phyloP scores from a whole-genome alignment of 805 yeast species.

The Wickerhamiella kurtzmanii region DNA sequence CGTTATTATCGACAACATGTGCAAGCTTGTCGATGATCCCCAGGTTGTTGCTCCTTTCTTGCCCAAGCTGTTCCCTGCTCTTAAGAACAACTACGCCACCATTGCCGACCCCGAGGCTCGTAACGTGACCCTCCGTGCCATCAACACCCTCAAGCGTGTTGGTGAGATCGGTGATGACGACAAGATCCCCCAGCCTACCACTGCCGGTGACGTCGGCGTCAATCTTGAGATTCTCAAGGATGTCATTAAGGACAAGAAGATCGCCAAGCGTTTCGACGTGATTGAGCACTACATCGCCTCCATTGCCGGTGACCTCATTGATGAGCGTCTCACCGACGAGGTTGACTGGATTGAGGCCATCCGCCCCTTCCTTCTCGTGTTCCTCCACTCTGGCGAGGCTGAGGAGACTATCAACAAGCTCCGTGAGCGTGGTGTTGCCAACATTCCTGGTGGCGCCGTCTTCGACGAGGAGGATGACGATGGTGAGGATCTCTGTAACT shows the following conservation, averaged over 20 bases:
- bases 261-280: conserved; percentile 61
- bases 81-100: conserved; percentile 84
- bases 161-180: conserved; percentile 92
- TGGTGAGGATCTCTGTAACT: conserved; percentile 99
- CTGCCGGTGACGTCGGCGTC: conserved; percentile 93
- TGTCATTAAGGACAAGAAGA: conserved; percentile 50
- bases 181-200: conserved; percentile 88
- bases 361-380: conserved; percentile 89
- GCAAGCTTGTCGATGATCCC: conserved; percentile 99
- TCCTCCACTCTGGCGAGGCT: conserved; percentile 87
- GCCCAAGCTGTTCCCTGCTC: conserved; percentile 88
- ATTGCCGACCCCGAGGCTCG: conserved; percentile 99
- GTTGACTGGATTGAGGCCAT: conserved; percentile 79
- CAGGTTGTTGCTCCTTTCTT: conserved; percentile 99
- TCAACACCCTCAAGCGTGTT: conserved; percentile 95
- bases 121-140: conserved; percentile 93
- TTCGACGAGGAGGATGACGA: conserved; percentile 89
- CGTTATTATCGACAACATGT: conserved; percentile 99
- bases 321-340: conserved; percentile 91
- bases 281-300: conserved; percentile 80
- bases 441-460: conserved; percentile 92
- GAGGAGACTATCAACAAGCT: conserved; percentile 82
- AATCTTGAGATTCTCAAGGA: conserved; percentile 70
- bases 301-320: conserved; percentile 97
- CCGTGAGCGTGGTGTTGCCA: conserved; percentile 93